phyloP scores from a whole-genome alignment of 169 alveolate genomes.

The Perkinsus marinus region DNA sequence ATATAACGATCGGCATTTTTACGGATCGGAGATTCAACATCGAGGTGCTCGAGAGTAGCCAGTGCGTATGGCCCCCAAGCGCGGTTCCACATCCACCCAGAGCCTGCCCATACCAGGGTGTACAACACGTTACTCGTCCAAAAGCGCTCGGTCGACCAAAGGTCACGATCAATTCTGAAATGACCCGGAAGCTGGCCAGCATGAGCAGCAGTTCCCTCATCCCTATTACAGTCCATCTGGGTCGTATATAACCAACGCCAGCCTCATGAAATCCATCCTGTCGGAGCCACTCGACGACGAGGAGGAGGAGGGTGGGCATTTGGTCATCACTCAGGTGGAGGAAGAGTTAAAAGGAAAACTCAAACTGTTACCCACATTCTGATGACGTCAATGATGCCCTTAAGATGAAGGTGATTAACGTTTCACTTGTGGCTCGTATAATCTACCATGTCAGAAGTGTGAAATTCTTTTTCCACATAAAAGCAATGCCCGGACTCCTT shows the following conservation, averaged over 20 bases:
- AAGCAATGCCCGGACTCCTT: no score
- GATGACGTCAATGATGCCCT: neutral
- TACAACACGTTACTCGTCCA: neutral
- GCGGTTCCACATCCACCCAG: neutral
- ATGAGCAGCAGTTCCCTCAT: no score
- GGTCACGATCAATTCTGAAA: neutral
- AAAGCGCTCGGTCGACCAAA: neutral
- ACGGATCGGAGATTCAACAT: neutral
- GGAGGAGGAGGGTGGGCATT: neutral
- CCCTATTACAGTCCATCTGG: neutral
- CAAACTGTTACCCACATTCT: neutral
- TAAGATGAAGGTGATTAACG: no score
- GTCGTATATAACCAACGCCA: neutral
- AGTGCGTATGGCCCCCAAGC: neutral
- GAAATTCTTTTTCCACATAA: no score
- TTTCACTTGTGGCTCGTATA: no score
- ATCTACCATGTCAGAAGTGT: no score
- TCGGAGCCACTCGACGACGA: neutral
- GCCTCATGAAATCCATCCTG: neutral
- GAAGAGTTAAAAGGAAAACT: no score
- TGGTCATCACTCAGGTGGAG: neutral
- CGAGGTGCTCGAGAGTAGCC: neutral
- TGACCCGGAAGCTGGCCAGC: no score
- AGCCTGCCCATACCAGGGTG: neutral
- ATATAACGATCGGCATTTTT: neutral